A percentile compares a stretch with the other conserved stretches of the same genome.
These are phyloP conservation scores for Mortierella sp. DNA, from an alignment of 371 early-diverging fungal species.

Conservation along the genomic window DNA sequence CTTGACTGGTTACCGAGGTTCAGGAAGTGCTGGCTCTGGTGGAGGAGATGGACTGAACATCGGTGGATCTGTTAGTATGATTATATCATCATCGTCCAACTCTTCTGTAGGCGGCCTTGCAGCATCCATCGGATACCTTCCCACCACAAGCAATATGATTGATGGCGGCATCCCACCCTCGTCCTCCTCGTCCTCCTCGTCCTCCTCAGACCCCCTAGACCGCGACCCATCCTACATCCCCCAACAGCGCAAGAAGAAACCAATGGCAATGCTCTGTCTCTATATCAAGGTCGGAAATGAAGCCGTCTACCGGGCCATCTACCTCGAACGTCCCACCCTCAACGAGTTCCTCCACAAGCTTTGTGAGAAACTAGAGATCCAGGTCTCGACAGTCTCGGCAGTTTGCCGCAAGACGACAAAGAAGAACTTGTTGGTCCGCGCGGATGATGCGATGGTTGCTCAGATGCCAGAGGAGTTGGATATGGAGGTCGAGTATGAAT, in stretches of 20 bases:
- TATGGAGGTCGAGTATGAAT: constrained; percentile 65
- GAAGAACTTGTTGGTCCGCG: constrained; percentile 59
- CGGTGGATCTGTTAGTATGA: background rate
- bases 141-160: background rate
- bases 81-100: background rate
- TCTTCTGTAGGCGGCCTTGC: background rate
- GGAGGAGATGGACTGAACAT: background rate
- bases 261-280: constrained; percentile 59
- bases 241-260: constrained; percentile 47
- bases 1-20: background rate
- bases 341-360: constrained; percentile 61
- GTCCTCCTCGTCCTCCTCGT: constrained; percentile 2
- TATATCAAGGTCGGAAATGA: constrained; percentile 65
- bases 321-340: constrained; percentile 64
- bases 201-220: constrained; percentile 35
- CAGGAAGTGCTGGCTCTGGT: background rate
- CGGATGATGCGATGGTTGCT: constrained; percentile 65
- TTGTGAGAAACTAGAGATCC: constrained; percentile 61
- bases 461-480: constrained; percentile 68
- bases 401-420: constrained; percentile 61
- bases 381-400: constrained; percentile 54
- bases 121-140: background rate
- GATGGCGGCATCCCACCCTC: background rate
- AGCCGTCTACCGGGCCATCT: constrained; percentile 66
- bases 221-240: constrained; percentile 59